Conservation (phyloP, 306 rosid species). For the Calophaca sinica region DNA sequence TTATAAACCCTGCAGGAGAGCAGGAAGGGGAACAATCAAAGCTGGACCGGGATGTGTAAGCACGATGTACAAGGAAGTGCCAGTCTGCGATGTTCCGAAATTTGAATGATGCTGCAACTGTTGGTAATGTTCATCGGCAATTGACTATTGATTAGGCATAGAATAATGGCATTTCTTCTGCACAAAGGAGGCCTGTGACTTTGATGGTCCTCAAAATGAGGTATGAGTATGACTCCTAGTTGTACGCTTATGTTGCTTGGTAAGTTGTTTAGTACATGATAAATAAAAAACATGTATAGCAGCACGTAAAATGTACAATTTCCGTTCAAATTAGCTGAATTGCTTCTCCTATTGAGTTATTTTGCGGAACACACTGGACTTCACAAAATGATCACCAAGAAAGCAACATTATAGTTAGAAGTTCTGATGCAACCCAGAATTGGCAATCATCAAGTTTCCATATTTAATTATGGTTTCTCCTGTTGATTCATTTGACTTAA, state of each 20-base stretch:
- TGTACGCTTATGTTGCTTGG: constrained; percentile 19
- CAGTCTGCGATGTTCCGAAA: constrained; percentile 4
- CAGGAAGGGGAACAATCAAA: constrained; percentile 21
- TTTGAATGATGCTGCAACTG: constrained; percentile 42
- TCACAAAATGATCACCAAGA: constrained; percentile 32
- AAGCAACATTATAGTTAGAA: constrained; percentile 18
- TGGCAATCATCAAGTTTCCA: constrained; percentile 18
- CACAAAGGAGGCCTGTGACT: constrained; percentile 13
- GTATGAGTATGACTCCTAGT: constrained; percentile 6
- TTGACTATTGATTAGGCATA: constrained; percentile 12
- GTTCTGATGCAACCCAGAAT: constrained; percentile 24
- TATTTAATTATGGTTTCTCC: constrained; percentile 18
- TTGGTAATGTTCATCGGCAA: constrained; percentile 21
- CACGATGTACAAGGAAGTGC: constrained; percentile 10
- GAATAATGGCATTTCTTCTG: constrained; percentile 4
- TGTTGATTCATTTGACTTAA: constrained; percentile 22
- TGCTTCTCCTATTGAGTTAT: constrained; percentile 23
- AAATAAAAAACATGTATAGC: not conserved
- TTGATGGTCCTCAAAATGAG: constrained; percentile 7
- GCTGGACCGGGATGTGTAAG: constrained; percentile 13
- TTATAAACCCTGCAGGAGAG: constrained; percentile 5
- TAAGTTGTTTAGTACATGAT: not conserved
- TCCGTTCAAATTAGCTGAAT: not conserved
- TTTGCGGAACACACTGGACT: constrained; percentile 4
- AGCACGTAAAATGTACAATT: constrained; percentile 15